phyloP scores from a whole-genome alignment of 2,329 filamentous ascomycete species.

The Fusarium foetens region DNA sequence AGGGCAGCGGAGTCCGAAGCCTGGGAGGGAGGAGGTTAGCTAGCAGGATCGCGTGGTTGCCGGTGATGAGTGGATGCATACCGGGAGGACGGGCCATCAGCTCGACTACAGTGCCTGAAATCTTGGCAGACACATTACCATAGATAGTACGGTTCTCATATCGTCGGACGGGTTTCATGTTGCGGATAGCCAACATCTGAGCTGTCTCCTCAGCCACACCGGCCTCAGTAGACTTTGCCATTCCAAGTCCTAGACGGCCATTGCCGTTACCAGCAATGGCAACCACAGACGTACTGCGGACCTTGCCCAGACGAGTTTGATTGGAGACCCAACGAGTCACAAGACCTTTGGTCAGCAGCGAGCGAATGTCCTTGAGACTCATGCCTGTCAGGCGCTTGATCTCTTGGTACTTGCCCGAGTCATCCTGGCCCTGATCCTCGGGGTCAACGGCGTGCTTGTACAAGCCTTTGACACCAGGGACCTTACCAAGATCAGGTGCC shows the following conservation, averaged over 20 bases:
- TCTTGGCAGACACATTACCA: conserved; percentile 84
- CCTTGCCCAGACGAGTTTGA: conserved; percentile 96
- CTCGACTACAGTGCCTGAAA: conserved; percentile 87
- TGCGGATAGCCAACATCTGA: conserved; percentile 82
- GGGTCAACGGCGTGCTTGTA: conserved; percentile 62
- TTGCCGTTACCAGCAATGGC: conserved; percentile 87
- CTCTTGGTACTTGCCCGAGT: conserved; percentile 60
- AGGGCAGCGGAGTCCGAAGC: conserved; percentile 93
- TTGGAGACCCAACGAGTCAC: conserved; percentile 82
- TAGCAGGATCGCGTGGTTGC: conserved; percentile 1
- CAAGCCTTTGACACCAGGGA: conserved; percentile 62
- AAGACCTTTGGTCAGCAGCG: conserved; percentile 75
- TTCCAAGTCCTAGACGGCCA: conserved; percentile 87
- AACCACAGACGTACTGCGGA: conserved; percentile 78
- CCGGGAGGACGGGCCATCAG: conserved; percentile 87
- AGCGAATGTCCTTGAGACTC: conserved; percentile 61
- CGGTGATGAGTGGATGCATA: conserved; percentile 57
- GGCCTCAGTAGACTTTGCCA: conserved; percentile 85
- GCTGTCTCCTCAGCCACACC: conserved; percentile 76
- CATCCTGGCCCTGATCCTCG: conserved; percentile 62
- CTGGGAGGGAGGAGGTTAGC: conserved; percentile 57
- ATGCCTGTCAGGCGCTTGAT: conserved; percentile 67
- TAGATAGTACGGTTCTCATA: conserved; percentile 95
- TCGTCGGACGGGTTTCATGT: conserved; percentile 89
- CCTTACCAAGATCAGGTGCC: conserved; percentile 62